Evolutionary conservation across 164 flowering plant genomes (phyloP).

Genomic region (Amborella trichopoda): DNA sequence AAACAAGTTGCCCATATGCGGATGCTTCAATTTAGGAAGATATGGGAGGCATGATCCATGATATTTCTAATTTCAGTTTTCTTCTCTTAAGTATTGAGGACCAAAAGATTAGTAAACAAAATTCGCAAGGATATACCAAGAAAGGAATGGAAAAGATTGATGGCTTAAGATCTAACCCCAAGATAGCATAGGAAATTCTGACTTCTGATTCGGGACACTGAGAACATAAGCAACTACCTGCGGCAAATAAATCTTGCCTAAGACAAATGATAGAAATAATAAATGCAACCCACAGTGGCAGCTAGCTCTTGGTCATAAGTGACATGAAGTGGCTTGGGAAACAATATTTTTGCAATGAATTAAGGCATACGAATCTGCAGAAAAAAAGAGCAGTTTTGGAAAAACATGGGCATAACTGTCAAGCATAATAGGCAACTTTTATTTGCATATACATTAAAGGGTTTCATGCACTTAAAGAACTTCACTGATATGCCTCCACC

Average conservation of each 20-base stretch:
- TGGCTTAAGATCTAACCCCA: constrained; percentile 44
- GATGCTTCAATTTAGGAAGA: too few species aligned
- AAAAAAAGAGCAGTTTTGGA: neutral
- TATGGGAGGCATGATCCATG: too few species aligned
- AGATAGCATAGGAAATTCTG: constrained; percentile 67
- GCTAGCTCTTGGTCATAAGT: neutral
- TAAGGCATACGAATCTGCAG: neutral
- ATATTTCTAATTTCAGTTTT: too few species aligned
- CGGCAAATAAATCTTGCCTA: constrained; percentile 1
- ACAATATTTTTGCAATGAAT: neutral
- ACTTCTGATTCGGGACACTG: constrained; percentile 49
- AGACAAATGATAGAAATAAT: neutral
- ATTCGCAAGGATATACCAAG: neutral
- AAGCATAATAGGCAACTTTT: too few species aligned
- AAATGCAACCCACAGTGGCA: neutral
- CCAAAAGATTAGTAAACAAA: too few species aligned
- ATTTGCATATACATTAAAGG: too few species aligned
- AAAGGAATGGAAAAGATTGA: neutral
- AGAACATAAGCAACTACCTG: constrained; percentile 62
- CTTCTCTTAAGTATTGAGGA: too few species aligned
- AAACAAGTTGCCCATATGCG: too few species aligned
- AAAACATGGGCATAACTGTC: neutral
- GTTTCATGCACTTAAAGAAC: too few species aligned
- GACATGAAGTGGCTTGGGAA: neutral
- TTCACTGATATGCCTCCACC: too few species aligned